A percentile compares a stretch with the other conserved stretches of the same genome.
These are phyloP conservation scores for Acanthamoeba royreba DNA, from an alignment of 208 protist species.

Conservation along the genomic window DNA sequence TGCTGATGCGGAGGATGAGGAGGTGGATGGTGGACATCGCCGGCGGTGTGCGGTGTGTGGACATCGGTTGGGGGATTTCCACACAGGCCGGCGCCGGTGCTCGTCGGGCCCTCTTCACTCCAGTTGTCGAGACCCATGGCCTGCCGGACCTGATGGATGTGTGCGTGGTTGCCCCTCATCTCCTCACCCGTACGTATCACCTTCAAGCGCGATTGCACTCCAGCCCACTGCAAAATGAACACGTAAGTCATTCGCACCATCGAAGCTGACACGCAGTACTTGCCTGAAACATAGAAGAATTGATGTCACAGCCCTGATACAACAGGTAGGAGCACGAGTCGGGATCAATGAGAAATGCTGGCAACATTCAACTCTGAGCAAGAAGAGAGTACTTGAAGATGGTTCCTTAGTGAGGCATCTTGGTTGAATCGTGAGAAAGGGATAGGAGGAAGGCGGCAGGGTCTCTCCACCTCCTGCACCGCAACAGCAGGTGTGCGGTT, in stretches of 20 bases:
- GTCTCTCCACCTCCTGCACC: too few species aligned
- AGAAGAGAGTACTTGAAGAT: neutral
- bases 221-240: too few species aligned
- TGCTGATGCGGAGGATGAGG: too few species aligned
- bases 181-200: neutral
- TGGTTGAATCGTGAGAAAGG: neutral
- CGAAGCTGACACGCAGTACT: too few species aligned
- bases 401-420: neutral
- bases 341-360: neutral
- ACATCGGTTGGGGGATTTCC: too few species aligned
- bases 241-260: too few species aligned
- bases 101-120: neutral
- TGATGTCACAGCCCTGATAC: neutral
- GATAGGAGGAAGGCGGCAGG: too few species aligned
- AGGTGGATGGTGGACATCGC: too few species aligned
- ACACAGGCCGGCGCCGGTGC: too few species aligned
- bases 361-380: too few species aligned
- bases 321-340: neutral
- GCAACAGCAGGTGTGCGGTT: too few species aligned
- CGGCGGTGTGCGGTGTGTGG: too few species aligned
- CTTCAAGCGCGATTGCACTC: neutral
- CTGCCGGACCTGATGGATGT: neutral
- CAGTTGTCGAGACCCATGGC: neutral
- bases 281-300: conserved; percentile 24
- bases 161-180: neutral